Evolutionary conservation across 495 filamentous ascomycete genomes (phyloP).

Genomic region (Aspergillus diversus): DNA sequence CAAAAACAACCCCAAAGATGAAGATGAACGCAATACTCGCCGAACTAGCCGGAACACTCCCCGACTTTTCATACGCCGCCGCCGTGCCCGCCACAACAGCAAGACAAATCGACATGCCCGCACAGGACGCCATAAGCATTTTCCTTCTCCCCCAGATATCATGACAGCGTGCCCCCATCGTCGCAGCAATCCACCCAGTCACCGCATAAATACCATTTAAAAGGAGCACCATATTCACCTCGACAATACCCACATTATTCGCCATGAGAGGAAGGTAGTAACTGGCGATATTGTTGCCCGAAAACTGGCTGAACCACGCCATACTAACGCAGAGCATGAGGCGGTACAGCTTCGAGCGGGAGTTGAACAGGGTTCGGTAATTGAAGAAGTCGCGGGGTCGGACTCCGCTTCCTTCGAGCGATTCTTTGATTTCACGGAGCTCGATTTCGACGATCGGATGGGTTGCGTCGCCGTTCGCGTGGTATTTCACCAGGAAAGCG

Average conservation of each 20-base stretch:
- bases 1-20: constrained; percentile 6
- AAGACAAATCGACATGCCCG: neutral
- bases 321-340: neutral
- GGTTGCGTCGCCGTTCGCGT: constrained; percentile 1
- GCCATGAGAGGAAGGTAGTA: constrained; percentile 6
- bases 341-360: neutral
- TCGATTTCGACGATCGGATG: constrained; percentile 1
- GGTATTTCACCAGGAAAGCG: neutral
- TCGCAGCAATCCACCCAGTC: constrained; percentile 1
- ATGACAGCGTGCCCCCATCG: neutral
- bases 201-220: constrained; percentile 1
- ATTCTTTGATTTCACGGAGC: neutral
- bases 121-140: constrained; percentile 5
- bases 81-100: neutral
- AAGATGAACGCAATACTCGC: constrained; percentile 9
- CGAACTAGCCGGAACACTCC: neutral
- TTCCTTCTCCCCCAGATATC: constrained; percentile 4
- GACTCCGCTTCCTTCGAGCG: neutral
- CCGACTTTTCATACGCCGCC: neutral
- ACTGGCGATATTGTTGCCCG: neutral
- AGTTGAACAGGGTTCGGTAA: neutral
- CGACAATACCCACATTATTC: neutral
- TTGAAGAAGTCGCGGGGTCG: neutral
- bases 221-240: constrained; percentile 4
- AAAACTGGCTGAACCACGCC: neutral